phyloP scores from a whole-genome alignment of 768 basidiomycete genomes.

The Terana coerulea region DNA sequence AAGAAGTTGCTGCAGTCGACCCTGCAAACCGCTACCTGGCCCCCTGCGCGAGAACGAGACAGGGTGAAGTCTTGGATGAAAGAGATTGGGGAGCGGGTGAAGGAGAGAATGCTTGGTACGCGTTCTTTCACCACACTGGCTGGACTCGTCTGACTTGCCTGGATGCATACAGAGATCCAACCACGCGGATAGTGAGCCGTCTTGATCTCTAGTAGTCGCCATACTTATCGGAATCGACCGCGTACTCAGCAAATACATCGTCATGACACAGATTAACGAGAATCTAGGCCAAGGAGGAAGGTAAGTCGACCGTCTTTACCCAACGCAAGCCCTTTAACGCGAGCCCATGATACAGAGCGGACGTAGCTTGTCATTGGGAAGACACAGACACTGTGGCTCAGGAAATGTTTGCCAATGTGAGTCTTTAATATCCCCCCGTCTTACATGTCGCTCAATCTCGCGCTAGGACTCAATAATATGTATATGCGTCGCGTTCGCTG shows the following conservation, averaged over 20 bases:
- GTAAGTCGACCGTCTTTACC: constrained; percentile 38
- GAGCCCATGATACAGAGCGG: constrained; percentile 46
- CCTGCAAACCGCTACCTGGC: constrained; percentile 63
- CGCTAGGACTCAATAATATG: constrained; percentile 67
- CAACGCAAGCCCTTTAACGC: background rate
- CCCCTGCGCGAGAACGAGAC: constrained; percentile 64
- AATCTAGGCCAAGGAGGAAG: constrained; percentile 83
- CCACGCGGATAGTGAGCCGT: constrained; percentile 74
- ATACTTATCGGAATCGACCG: constrained; percentile 8
- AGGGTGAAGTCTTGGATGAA: constrained; percentile 73
- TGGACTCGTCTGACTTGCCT: constrained; percentile 1
- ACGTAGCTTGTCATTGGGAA: constrained; percentile 86
- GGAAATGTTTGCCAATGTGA: constrained; percentile 76
- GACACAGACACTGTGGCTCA: constrained; percentile 75
- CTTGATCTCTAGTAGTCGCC: background rate
- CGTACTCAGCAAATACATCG: constrained; percentile 72
- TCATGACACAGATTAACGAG: constrained; percentile 81
- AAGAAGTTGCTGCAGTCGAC: constrained; percentile 75
- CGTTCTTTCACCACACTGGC: background rate
- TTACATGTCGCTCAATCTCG: constrained; percentile 2
- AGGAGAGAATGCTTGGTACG: constrained; percentile 72
- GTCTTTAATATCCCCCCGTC: constrained; percentile 19
- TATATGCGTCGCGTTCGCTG: constrained; percentile 59
- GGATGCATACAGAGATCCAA: constrained; percentile 52
- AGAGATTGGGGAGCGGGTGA: constrained; percentile 80